Percentiles rank a stretch among this genome's conserved stretches.
Conservation (phyloP, 1,284 basidiomycete species). For the Trichosporon ovoides region DNA sequence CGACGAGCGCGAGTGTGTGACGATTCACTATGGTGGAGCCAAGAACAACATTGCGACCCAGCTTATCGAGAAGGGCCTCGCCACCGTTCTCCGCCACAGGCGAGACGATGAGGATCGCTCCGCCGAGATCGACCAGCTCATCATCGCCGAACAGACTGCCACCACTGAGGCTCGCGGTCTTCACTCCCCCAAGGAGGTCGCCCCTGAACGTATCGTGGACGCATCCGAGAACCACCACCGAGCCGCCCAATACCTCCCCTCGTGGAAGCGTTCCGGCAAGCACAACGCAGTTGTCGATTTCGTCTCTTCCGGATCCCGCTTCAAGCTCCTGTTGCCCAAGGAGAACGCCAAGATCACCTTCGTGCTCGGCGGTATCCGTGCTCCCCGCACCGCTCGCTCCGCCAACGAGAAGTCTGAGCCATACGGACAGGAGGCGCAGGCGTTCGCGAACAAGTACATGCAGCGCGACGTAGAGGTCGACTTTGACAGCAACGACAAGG, state of each 20-base stretch:
- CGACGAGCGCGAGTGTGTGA: constrained; percentile 86
- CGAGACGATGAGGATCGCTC: constrained; percentile 94
- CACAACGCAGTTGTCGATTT: constrained; percentile 86
- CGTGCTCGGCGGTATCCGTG: constrained; percentile 78
- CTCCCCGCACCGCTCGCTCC: constrained; percentile 74
- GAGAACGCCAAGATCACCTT: constrained; percentile 86
- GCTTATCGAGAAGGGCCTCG: constrained; percentile 86
- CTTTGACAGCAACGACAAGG: constrained; percentile 84
- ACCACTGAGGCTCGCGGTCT: constrained; percentile 74
- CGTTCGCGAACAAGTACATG: constrained; percentile 77
- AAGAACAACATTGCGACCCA: constrained; percentile 84
- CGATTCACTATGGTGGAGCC: constrained; percentile 71
- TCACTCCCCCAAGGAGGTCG: constrained; percentile 84
- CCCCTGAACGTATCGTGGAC: constrained; percentile 66
- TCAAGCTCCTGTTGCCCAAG: constrained; percentile 86
- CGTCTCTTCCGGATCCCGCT: constrained; percentile 85
- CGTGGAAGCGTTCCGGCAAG: constrained; percentile 82
- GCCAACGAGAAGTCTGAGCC: constrained; percentile 83
- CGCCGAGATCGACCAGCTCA: constrained; percentile 87
- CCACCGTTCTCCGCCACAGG: constrained; percentile 82
- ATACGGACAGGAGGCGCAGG: constrained; percentile 74
- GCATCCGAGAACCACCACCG: constrained; percentile 80
- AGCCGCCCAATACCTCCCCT: constrained; percentile 77
- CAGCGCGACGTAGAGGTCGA: constrained; percentile 94
- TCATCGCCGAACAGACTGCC: constrained; percentile 86